Evolutionary conservation across 371 early-diverging fungal genomes (phyloP), one percentile per base, ranked within the genome.

Genomic region (Mucor indicus): DNA sequence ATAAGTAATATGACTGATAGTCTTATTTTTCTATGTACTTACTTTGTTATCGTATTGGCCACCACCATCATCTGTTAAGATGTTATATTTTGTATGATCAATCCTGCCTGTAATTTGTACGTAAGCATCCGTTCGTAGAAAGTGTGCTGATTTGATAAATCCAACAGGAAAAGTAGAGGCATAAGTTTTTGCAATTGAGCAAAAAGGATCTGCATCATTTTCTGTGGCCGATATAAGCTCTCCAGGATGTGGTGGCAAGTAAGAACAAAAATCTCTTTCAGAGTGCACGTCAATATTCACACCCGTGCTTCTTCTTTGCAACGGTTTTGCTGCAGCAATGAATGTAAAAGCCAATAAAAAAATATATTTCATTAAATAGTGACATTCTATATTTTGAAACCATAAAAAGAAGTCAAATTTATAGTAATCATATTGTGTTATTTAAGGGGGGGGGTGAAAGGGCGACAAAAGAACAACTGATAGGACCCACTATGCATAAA

Each of bases 41-140:
- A 61, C 79, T 46, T 75, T 66, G 43, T 64, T 52, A 43, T 75
- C 80, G 24, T 75, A 73, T 50, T 79, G 80, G 15, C 79, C 79
- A 29, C 80, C 80, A 25, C 69, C 72, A 49, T 77, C 80, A 12
- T 54, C 48, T 40, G 59, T 42, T 23, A 37, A 49, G n/a, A 77
- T 52, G 4, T 55, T 38, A 25, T 73, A 79, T 30, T 50, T 62
- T 3, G 57, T 37, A 9, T 68, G 62, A 41, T 79, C 60, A 31
- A 79, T 72, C 8, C 65, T 62, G 16, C 77, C 80, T 21, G 77
- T 76, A 15, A 79, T 48, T 59, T 79, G 80, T n/a, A 57, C 50
- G 40, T 69, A 79, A 1, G 39, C 44, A 8, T 41, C 49, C n/a
- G 69, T 69, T 9, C 40, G 40, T 27, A 50, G 10, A 33, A 53